Base-by-base conservation (phyloP, 257 asterid species). In the Lithospermum erythrorhizon region DNA sequence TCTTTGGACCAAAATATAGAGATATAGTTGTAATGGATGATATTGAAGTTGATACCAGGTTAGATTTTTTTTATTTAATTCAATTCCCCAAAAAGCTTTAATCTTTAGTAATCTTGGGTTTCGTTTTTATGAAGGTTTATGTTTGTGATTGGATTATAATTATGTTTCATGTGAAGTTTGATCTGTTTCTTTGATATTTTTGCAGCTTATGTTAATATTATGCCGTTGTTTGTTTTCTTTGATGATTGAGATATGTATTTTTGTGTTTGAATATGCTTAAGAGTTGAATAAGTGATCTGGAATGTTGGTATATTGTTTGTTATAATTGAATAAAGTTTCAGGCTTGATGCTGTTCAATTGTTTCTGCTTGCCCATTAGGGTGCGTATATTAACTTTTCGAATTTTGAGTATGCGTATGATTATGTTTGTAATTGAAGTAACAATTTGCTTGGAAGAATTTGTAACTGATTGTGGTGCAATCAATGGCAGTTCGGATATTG, bases 401-500 rank as follows among this genome's bases (percentile, higher is more conserved):
- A 4, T 15, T 27, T 27, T 11, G 45, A 35, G 51, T 16, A 58
- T 23, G 68, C 21, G 59, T 41, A 63, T 53, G 22, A 17, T 15
- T 32, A 54, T 15, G 56, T 49, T 51, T 45, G 14, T 45, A 25
- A 41, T 6, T 53, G 9, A 23, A 1, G 41, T 19, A 19, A 13
- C 59, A 53, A 25, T 41, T 66, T 35, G 29, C 0, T 30, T 53
- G 53, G 62, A 53, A 22, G 14, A 30, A 53, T 18, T 48, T 61
- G 16, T 73, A 64, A 59, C 55, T 63, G 62, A 64, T 49, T 35
- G 53, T 65, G 61, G 53, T 65, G 60, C 59, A 14, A 61, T 65
- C 55, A 61, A 51, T 20, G 51, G 63, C 90, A 86, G 95, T 64
- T 86, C 83, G 69, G 90, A 86, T 62, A 70, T 86, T 24, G 88